Base-by-base conservation (phyloP, 208 protist species). In the Lotmaria passim region DNA sequence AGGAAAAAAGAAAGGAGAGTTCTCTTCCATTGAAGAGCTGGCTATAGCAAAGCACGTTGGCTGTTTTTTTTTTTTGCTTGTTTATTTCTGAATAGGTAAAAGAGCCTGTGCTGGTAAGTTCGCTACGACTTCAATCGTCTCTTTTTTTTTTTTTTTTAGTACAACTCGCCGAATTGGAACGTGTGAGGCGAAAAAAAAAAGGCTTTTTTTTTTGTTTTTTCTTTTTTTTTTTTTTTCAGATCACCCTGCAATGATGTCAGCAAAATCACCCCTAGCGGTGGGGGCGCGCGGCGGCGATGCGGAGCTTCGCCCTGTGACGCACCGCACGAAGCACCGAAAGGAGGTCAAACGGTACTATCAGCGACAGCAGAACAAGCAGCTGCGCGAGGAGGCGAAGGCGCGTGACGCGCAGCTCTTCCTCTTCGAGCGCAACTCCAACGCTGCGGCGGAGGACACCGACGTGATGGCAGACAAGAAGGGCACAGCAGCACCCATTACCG, bases 341-440 rank as follows among this genome's bases (percentile, higher is more conserved):
- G 82, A 89, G 48, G 87, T 95, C n/a, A 91, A 90, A 57, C 81
- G 82, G 21, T 93, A 90, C 73, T 65, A 82, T 14, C 81, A 86
- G 57, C 74, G 83, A 24, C 78, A 84, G 39, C 74, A 72, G 12
- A 84, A 83, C 52, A 72, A 78, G 34, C 68, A 73, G 33, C 60
- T 80, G 28, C 70, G 62, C 21, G 73, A 75, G 8, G 61, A 78
- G 48, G 83, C 87, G 3, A 75, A 85, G n/a, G 70, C 78, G 21
- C 76, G 83, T 6, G 87, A 95, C 46, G 55, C 61, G 21, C 73
- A 80, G 43, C 68, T 95, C 1, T 85, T 93, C 52, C 70, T 83
- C 11, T 79, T 90, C 51, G 53, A 74, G 15, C 17, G 17, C 26
- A 53, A 59, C 17, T 17, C 34, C 12, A 58, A 36, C 33, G 19